Base-by-base conservation (phyloP, 257 asterid species). In the Parsonsia alboflavescens region DNA sequence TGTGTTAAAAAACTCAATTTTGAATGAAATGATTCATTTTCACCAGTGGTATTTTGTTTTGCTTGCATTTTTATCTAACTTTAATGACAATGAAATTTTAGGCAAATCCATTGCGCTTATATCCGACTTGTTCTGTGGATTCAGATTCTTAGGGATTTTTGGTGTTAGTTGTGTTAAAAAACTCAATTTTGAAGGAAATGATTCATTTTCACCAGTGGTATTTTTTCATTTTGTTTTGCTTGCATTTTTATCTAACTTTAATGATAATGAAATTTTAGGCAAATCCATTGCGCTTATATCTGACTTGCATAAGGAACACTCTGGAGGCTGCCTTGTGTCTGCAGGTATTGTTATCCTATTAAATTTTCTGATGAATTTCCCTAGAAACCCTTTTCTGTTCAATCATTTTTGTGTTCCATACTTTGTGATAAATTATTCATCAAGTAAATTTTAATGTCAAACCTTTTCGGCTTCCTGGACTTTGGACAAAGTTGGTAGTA, bases 291-390 rank as follows among this genome's bases (percentile, higher is more conserved):
- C 81, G 93, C 70, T 81, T 91, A 79, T 91, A 83, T 77, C 85
- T 91, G 70, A 84, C 93, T 57, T 91, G 97, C 81, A 90, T 93
- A 73, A 89, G 96, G 76, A 87, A 88, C 86, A 91, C 92, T 62
- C 89, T 93, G 33, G 97, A 93, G 77, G 98, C 98, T 42, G 93
- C 98, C 36, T 77, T 93, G 91, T 93, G 97, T 83, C 83, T 93
- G 83, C 98, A 93, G 96, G 98, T 93, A 76, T 5, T 76, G 7
- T 45, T 67, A 66, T 57, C 30, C 64, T 78, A 26, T 36, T 77
- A 75, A 70, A 57, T 36, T 83, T 50, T 52, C 62, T 70, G 65
- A 30, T 73, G 41, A 45, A n/a, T 41, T 68, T 66, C 39, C 49
- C 7, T 48, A 16, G 73, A 69, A 22, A 7, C 8, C 15, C 61